phyloP scores from a whole-genome alignment of 2,329 filamentous ascomycete species.

The Penicillium sp. region DNA sequence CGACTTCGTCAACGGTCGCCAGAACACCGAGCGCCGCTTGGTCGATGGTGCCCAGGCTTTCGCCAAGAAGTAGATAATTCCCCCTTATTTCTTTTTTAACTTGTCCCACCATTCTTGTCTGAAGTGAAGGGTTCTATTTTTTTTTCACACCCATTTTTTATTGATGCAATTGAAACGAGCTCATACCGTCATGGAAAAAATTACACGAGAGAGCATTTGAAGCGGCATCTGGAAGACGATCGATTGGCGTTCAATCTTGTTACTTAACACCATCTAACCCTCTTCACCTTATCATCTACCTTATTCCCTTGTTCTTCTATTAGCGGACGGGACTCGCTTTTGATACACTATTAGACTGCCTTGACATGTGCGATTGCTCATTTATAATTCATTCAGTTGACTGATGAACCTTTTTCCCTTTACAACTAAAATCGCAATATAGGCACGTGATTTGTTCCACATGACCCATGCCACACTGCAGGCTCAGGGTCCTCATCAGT shows the following conservation, averaged over 20 bases:
- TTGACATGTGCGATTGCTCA: conserved; percentile 13
- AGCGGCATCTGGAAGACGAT: conserved; percentile 35
- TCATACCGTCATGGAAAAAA: conserved; percentile 23
- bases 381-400: conserved; percentile 7
- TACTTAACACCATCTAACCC: conserved; percentile 20
- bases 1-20: conserved; percentile 80
- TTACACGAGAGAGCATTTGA: conserved; percentile 29
- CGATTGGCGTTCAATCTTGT: conserved; percentile 31
- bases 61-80: conserved; percentile 43
- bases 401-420: neutral
- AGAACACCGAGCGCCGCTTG: conserved; percentile 62
- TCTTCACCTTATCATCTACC: conserved; percentile 12
- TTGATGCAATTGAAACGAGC: conserved; percentile 25
- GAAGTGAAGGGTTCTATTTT: conserved; percentile 3
- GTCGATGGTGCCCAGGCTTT: conserved; percentile 62
- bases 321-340: conserved; percentile 17
- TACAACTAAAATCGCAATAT: neutral
- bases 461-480: neutral
- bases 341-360: conserved; percentile 24
- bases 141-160: conserved; percentile 10
- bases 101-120: conserved; percentile 3
- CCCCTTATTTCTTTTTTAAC: conserved; percentile 7
- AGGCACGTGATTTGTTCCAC: neutral
- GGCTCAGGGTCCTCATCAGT: neutral
- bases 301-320: conserved; percentile 3